A percentile compares a stretch with the other conserved stretches of the same genome.
These are phyloP conservation scores for Fusarium sp. DNA, from an alignment of 2,329 filamentous ascomycete species.

Conservation along the genomic window DNA sequence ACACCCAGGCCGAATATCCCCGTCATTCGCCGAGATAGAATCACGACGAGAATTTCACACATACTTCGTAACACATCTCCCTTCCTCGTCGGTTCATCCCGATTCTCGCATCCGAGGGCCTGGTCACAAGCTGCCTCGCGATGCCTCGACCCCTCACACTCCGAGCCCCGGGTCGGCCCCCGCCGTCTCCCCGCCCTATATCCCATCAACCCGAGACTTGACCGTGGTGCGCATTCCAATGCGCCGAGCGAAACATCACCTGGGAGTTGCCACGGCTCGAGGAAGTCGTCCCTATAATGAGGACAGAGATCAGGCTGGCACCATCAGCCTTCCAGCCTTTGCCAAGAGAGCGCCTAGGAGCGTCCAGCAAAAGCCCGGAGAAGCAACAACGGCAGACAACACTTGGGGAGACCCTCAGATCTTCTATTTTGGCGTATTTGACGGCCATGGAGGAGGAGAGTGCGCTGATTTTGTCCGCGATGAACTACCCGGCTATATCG, in stretches of 20 bases:
- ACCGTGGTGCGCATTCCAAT: conserved; percentile 96
- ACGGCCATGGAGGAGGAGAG: conserved; percentile 91
- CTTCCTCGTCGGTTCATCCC: conserved; percentile 91
- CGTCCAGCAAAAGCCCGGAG: conserved; percentile 63
- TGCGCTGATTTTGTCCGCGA: conserved; percentile 90
- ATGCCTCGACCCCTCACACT: conserved; percentile 84
- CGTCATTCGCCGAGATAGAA: conserved; percentile 19
- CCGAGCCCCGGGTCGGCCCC: conserved; percentile 66
- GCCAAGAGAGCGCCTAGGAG: conserved; percentile 83
- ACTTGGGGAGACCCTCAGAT: conserved; percentile 92
- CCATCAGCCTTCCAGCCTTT: conserved; percentile 93
- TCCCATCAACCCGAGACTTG: conserved; percentile 74
- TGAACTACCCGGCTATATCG: conserved; percentile 88
- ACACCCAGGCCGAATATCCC: conserved; percentile 10
- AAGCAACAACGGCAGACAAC: conserved; percentile 78
- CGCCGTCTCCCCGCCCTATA: conserved; percentile 69
- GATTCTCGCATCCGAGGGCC: conserved; percentile 77
- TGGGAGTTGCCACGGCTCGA: conserved; percentile 82
- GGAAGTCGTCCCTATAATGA: conserved; percentile 92
- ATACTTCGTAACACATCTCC: conserved; percentile 97
- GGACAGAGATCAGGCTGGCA: conserved; percentile 93
- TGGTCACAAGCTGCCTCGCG: conserved; percentile 87
- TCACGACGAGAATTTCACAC: conserved; percentile 79
- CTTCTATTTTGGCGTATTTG: conserved; percentile 97
- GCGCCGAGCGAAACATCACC: conserved; percentile 95